These are phyloP conservation scores for Corrigiola litoralis DNA, from an alignment of 179 eudicot species.

Conservation along the genomic window DNA sequence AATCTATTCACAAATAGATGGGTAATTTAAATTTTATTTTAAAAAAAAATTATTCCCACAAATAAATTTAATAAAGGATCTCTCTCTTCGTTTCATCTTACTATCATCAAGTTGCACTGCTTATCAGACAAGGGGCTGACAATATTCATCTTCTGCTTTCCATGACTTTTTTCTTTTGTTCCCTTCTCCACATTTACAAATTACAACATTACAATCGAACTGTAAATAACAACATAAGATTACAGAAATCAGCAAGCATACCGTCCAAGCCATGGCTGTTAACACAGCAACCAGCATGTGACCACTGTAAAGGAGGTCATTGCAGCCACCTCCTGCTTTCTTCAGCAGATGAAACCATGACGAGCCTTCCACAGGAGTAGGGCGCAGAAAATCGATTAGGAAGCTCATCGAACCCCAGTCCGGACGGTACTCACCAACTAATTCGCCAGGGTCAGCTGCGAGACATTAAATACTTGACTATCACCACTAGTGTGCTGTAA, in stretches of 20 bases:
- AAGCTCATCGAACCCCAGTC: constrained; percentile 95
- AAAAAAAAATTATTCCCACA: no score
- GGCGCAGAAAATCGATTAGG: constrained; percentile 73
- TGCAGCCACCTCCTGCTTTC: constrained; percentile 97
- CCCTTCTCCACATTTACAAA: no score
- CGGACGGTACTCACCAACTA: constrained; percentile 57
- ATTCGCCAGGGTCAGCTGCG: constrained; percentile 52
- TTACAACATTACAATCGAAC: background rate
- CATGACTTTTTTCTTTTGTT: background rate
- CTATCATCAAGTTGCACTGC: no score
- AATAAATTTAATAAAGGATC: no score
- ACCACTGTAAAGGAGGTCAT: constrained; percentile 92
- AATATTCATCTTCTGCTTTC: background rate
- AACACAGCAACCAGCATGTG: constrained; percentile 96
- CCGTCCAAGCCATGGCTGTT: constrained; percentile 99
- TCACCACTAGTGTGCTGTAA: constrained; percentile 11
- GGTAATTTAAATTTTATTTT: background rate
- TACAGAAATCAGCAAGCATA: constrained; percentile 23
- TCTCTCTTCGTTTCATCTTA: no score
- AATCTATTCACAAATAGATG: background rate
- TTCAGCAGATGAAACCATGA: constrained; percentile 78
- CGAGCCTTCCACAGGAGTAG: constrained; percentile 58
- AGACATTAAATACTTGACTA: constrained; percentile 11
- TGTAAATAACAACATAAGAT: background rate
- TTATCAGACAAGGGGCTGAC: background rate